Conservation (phyloP, 2,329 filamentous ascomycete species). For the Botrytis porri region DNA sequence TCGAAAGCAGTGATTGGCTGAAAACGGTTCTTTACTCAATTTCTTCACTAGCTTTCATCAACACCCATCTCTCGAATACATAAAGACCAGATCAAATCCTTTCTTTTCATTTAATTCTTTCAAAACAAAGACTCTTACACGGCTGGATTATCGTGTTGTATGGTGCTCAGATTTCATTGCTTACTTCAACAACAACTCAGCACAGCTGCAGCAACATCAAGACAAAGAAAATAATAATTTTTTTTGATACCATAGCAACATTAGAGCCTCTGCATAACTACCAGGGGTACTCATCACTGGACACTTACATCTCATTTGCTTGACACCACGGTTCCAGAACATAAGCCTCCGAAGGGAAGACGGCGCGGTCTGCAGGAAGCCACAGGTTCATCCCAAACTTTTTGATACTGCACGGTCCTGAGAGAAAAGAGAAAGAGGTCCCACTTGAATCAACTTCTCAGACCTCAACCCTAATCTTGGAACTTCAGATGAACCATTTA, state of each 20-base stretch:
- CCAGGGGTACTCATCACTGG: slow-evolving; percentile 32
- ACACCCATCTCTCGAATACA: slow-evolving; percentile 30
- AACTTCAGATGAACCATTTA: slow-evolving; percentile 33
- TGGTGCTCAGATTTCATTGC: slow-evolving; percentile 19
- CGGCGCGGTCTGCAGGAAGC: slow-evolving; percentile 35
- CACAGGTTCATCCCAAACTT: slow-evolving; percentile 40
- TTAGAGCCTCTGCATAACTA: slow-evolving; percentile 28
- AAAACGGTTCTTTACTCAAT: slow-evolving; percentile 33
- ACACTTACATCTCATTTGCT: slow-evolving; percentile 32
- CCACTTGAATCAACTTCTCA: slow-evolving; percentile 33
- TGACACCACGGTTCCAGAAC: slow-evolving; percentile 34
- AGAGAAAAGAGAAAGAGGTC: slow-evolving; percentile 37
- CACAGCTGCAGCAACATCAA: slow-evolving; percentile 6
- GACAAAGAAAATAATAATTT: slow-evolving; percentile 16
- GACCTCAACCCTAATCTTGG: slow-evolving; percentile 29
- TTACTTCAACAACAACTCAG: slow-evolving; percentile 22
- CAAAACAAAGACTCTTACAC: slow-evolving; percentile 34
- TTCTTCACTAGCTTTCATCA: slow-evolving; percentile 25
- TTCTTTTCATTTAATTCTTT: slow-evolving; percentile 29
- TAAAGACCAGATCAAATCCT: slow-evolving; percentile 35
- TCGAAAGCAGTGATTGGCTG: slow-evolving; percentile 36
- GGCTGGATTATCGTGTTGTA: slow-evolving; percentile 21
- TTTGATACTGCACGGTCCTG: slow-evolving; percentile 30
- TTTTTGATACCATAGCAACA: slow-evolving; percentile 24
- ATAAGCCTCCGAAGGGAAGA: slow-evolving; percentile 29